Percentiles rank a stretch among this genome's conserved stretches.
phyloP scores from a whole-genome alignment of 805 yeast genomes.

The Vanderwaltozyma yarrowii region DNA sequence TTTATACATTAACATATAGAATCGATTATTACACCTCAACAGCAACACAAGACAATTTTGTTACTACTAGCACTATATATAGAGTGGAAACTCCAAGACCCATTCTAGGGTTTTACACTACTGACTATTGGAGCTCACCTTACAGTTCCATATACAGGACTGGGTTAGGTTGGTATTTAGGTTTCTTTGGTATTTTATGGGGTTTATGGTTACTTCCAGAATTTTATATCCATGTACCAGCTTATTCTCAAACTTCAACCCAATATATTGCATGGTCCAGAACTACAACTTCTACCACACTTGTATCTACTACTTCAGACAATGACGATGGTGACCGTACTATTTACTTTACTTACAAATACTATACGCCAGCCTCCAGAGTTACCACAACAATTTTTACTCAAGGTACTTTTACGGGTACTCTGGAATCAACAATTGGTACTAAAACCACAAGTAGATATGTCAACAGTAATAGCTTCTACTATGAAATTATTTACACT shows the following conservation, averaged over 20 bases:
- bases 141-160: background rate
- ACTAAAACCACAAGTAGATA: background rate
- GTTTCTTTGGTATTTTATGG: background rate
- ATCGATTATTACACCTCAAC: slow-evolving; percentile 1
- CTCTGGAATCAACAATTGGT: background rate
- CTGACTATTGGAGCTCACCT: slow-evolving; percentile 1
- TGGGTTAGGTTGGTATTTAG: background rate
- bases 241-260: background rate
- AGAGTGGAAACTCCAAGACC: slow-evolving; percentile 6
- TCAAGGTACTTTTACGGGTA: background rate
- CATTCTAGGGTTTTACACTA: background rate
- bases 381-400: background rate
- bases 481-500: background rate
- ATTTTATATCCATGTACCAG: background rate
- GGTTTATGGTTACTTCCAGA: slow-evolving; percentile 1
- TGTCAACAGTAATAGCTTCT: background rate
- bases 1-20: slow-evolving; percentile 1
- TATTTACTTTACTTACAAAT: background rate
- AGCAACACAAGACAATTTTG: slow-evolving; percentile 1
- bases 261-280: background rate
- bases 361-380: background rate
- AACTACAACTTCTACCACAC: too few species aligned
- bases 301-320: background rate
- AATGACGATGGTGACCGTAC: background rate
- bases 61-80: slow-evolving; percentile 4